Evolutionary conservation across 257 asterid genomes (phyloP).

Genomic region (Fraxinus americana): DNA sequence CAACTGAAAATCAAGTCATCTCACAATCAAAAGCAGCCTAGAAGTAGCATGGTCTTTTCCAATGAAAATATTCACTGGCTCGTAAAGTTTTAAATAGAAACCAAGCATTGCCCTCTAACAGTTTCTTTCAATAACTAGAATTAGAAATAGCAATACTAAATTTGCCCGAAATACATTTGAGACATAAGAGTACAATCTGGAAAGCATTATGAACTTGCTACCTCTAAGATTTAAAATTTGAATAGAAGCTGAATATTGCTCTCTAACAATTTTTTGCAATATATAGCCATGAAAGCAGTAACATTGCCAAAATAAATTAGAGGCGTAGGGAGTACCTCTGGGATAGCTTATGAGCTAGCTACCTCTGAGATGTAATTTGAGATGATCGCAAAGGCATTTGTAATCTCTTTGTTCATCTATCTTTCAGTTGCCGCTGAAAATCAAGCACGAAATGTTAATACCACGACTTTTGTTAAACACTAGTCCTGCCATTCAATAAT

Average conservation of each 20-base stretch:
- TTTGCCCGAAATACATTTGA: neutral
- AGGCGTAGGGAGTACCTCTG: neutral
- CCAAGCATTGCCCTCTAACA: neutral
- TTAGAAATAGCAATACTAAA: neutral
- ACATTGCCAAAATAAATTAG: neutral
- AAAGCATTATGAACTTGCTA: neutral
- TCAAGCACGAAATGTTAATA: slow-evolving; percentile 12
- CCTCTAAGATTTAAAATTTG: neutral
- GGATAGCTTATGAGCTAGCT: slow-evolving; percentile 10
- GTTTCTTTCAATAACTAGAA: neutral
- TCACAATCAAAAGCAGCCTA: neutral
- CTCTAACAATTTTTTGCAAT: neutral
- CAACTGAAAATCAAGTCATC: neutral
- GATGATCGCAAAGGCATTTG: slow-evolving; percentile 20
- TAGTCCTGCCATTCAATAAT: neutral
- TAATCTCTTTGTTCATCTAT: slow-evolving; percentile 47
- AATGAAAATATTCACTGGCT: neutral
- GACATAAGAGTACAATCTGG: no score
- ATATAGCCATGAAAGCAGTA: neutral
- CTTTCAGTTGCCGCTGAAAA: slow-evolving; percentile 77
- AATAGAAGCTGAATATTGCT: neutral
- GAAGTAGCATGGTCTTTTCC: neutral
- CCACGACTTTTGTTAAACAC: no score
- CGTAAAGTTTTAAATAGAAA: neutral
- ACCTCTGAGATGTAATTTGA: neutral